phyloP scores from a whole-genome alignment of 2,329 filamentous ascomycete genomes.

The Torrubiella hemipterigena region DNA sequence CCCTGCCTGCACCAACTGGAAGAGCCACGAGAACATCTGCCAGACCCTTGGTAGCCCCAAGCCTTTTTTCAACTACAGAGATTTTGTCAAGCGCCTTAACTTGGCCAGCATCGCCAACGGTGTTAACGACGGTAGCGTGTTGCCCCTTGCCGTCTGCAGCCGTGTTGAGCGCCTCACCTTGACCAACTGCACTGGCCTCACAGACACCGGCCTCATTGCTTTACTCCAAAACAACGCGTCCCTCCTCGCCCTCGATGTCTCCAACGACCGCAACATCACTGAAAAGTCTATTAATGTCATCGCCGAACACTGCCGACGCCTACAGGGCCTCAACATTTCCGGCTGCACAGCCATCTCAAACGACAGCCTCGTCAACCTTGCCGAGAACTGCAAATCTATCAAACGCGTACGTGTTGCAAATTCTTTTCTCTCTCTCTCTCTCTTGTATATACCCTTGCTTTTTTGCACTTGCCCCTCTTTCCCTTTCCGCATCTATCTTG shows the following conservation, averaged over 20 bases:
- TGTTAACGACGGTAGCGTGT: slow-evolving; percentile 81
- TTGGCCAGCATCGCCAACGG: slow-evolving; percentile 63
- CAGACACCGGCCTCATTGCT: slow-evolving; percentile 69
- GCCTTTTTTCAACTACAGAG: slow-evolving; percentile 81
- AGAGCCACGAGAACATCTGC: slow-evolving; percentile 70
- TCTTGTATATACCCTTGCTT: too few relatives aligned
- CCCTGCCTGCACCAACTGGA: slow-evolving; percentile 80
- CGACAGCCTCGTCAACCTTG: slow-evolving; percentile 69
- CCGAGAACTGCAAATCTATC: slow-evolving; percentile 71
- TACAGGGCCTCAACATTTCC: slow-evolving; percentile 90
- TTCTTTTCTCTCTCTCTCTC: too few relatives aligned
- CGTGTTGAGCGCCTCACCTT: slow-evolving; percentile 85
- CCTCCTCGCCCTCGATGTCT: slow-evolving; percentile 83
- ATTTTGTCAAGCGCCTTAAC: slow-evolving; percentile 87
- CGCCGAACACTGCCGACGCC: slow-evolving; percentile 66
- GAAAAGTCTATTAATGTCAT: slow-evolving; percentile 69
- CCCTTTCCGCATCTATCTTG: too few relatives aligned
- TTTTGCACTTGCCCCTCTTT: too few relatives aligned
- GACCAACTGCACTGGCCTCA: slow-evolving; percentile 77
- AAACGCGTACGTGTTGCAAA: slow-evolving; percentile 54
- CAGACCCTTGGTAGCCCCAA: slow-evolving; percentile 57
- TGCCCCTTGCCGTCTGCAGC: slow-evolving; percentile 73
- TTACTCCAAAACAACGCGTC: slow-evolving; percentile 70
- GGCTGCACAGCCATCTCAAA: slow-evolving; percentile 77
- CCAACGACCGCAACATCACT: slow-evolving; percentile 71